A percentile compares a stretch with the other conserved stretches of the same genome.
Evolutionary conservation across 1,139 yeast genomes (phyloP).

Genomic region (Hansenula lynferdii): DNA sequence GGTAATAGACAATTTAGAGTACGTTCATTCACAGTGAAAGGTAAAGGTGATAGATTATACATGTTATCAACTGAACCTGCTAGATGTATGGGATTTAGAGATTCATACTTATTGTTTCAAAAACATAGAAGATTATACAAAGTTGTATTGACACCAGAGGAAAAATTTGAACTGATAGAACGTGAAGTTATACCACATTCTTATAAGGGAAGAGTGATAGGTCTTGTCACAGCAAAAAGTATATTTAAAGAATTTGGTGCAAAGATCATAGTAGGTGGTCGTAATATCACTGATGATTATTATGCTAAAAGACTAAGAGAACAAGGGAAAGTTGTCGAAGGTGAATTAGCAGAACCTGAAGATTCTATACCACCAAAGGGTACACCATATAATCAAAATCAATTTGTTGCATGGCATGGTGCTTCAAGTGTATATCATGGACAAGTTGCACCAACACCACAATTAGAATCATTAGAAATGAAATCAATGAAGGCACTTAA

Average conservation of each 20-base stretch:
- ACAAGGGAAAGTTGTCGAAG: slow-evolving; percentile 64
- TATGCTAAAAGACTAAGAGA: slow-evolving; percentile 72
- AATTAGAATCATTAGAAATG: slow-evolving; percentile 18
- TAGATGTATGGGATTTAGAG: slow-evolving; percentile 89
- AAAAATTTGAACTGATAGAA: slow-evolving; percentile 77
- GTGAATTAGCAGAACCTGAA: slow-evolving; percentile 75
- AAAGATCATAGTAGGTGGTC: slow-evolving; percentile 73
- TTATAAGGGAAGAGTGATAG: slow-evolving; percentile 85
- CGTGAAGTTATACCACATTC: slow-evolving; percentile 85
- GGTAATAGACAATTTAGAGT: slow-evolving; percentile 82
- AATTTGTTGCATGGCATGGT: slow-evolving; percentile 49
- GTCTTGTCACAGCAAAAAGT: slow-evolving; percentile 86
- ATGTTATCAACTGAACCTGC: slow-evolving; percentile 98
- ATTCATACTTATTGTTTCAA: slow-evolving; percentile 85
- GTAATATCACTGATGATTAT: slow-evolving; percentile 81
- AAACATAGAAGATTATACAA: slow-evolving; percentile 71
- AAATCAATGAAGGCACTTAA: slow-evolving; percentile 23
- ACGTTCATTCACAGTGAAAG: slow-evolving; percentile 73
- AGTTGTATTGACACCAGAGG: slow-evolving; percentile 68
- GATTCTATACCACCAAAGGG: slow-evolving; percentile 43
- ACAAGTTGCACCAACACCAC: slow-evolving; percentile 30
- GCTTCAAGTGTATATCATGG: slow-evolving; percentile 37
- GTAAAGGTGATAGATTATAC: slow-evolving; percentile 68
- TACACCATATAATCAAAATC: slow-evolving; percentile 39
- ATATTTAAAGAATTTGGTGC: slow-evolving; percentile 94